phyloP scores from a whole-genome alignment of 169 alveolate genomes.

The Babesia sp. region DNA sequence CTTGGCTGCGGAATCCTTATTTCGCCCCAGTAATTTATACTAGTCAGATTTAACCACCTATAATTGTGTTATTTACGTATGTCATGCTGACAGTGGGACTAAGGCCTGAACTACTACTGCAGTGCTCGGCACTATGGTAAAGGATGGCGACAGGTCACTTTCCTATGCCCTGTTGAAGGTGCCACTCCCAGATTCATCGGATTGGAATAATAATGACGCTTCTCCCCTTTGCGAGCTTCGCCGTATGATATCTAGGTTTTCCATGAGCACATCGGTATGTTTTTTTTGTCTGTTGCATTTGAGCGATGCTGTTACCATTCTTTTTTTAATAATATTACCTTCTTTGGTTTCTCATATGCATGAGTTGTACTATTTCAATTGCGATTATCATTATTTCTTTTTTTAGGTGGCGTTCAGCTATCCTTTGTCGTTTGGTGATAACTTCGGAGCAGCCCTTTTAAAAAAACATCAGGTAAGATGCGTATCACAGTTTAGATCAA shows the following conservation, averaged over 20 bases:
- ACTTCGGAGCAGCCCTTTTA: not conserved
- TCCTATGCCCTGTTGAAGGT: constrained; percentile 1
- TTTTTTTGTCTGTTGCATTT: not conserved
- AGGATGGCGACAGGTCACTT: not conserved
- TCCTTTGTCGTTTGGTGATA: not conserved
- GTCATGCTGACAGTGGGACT: too few species aligned
- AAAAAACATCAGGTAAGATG: not conserved
- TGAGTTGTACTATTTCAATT: not conserved
- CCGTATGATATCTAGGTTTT: not conserved
- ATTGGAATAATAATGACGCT: not conserved
- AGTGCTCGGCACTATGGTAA: not conserved
- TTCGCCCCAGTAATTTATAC: too few species aligned
- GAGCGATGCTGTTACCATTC: too few species aligned
- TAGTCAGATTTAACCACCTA: too few species aligned
- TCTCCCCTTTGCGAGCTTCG: not conserved
- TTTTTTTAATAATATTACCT: not conserved
- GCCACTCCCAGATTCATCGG: not conserved
- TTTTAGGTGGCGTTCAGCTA: not conserved
- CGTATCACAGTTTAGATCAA: too few species aligned
- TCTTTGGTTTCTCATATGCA: not conserved
- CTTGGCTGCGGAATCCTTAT: too few species aligned
- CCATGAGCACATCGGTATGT: constrained; percentile 24
- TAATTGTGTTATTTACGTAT: too few species aligned
- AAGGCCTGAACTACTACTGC: not conserved
- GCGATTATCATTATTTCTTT: not conserved